Conservation (phyloP, 2,329 filamentous ascomycete species). For the Stylonectria norvegica region DNA sequence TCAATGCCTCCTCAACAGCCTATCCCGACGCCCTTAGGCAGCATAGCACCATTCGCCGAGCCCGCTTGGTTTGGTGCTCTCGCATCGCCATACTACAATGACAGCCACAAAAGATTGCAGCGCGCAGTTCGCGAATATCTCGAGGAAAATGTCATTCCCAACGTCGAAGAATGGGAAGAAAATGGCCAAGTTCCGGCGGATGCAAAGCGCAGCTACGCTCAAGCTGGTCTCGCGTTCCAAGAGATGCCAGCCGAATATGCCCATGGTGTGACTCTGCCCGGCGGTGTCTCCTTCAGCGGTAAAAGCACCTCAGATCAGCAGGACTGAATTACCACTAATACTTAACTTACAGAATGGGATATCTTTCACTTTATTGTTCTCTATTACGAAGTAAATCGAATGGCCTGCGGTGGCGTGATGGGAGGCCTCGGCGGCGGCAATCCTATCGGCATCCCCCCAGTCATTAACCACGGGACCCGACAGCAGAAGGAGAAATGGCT, state of each 20-base stretch:
- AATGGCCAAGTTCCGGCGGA: conserved; percentile 2
- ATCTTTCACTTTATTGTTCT: conserved; percentile 2
- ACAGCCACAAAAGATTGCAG: conserved; percentile 2
- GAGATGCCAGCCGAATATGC: background rate
- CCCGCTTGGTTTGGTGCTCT: conserved; percentile 1
- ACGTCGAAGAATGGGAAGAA: conserved; percentile 3
- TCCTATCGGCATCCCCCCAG: background rate
- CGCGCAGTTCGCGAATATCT: conserved; percentile 2
- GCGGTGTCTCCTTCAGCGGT: background rate
- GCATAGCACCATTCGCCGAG: conserved; percentile 2
- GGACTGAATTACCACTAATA: background rate
- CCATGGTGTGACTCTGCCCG: conserved; percentile 2
- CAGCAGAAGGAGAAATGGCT: conserved; percentile 48
- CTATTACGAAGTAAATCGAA: background rate
- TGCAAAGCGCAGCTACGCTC: background rate
- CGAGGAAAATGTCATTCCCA: conserved; percentile 1
- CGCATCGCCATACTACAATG: conserved; percentile 1
- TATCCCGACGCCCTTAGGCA: background rate
- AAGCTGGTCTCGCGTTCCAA: conserved; percentile 4
- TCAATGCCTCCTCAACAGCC: background rate
- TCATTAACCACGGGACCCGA: background rate
- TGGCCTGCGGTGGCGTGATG: conserved; percentile 1
- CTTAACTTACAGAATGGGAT: conserved; percentile 3
- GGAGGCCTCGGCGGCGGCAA: conserved; percentile 3
- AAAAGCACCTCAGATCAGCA: background rate